Percentiles rank a stretch among this genome's conserved stretches.
Conservation (phyloP, 2,329 filamentous ascomycete species). For the Alternaria solani region DNA sequence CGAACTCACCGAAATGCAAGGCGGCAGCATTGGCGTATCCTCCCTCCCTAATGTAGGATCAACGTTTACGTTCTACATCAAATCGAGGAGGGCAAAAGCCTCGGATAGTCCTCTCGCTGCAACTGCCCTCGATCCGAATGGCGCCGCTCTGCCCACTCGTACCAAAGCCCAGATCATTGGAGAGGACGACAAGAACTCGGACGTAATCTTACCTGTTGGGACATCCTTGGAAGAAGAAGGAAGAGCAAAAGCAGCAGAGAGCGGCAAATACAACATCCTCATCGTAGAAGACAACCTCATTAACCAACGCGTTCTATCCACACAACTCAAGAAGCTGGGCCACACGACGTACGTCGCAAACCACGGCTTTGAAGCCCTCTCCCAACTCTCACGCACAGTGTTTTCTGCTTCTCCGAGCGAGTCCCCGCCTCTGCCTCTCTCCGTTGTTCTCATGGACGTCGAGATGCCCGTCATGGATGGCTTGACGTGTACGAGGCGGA, state of each 20-base stretch:
- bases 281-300: constrained; percentile 47
- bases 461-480: constrained; percentile 48
- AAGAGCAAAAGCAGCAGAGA: background rate
- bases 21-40: constrained; percentile 34
- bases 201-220: background rate
- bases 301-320: constrained; percentile 39
- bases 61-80: constrained; percentile 39
- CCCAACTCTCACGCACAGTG: constrained; percentile 17
- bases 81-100: constrained; percentile 11
- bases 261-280: constrained; percentile 16
- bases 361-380: constrained; percentile 39
- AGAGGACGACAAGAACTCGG: background rate
- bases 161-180: constrained; percentile 8
- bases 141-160: background rate
- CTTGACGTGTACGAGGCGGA: constrained; percentile 27
- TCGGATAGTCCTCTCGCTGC: background rate
- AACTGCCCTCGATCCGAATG: background rate
- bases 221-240: background rate
- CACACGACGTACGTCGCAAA: constrained; percentile 36
- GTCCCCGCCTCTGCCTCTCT: background rate
- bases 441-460: constrained; percentile 33
- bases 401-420: constrained; percentile 6
- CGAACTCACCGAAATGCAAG: constrained; percentile 38
- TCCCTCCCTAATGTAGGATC: constrained; percentile 31
- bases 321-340: constrained; percentile 37